These are phyloP conservation scores for Botrytis fabae DNA, from an alignment of 2,329 filamentous ascomycete genomes.

Conservation along the genomic window DNA sequence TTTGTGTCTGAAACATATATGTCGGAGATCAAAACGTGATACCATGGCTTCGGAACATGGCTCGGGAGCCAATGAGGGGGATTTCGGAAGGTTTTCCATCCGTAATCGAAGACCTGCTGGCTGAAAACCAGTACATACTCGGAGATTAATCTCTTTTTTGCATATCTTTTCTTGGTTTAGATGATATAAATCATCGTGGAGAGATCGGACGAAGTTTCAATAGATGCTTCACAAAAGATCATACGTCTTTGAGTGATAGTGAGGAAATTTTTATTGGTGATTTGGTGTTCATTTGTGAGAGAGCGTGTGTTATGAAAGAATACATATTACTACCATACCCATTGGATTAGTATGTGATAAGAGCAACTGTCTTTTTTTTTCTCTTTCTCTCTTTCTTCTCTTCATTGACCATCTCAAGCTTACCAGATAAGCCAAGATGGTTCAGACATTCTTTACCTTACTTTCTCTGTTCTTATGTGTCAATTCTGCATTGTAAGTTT, in stretches of 20 bases:
- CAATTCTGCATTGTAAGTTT: not conserved
- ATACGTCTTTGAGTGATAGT: not conserved
- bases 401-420: not conserved
- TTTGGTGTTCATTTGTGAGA: not conserved
- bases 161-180: not conserved
- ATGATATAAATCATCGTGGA: not conserved
- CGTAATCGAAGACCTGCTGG: not conserved
- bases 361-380: not conserved
- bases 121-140: not conserved
- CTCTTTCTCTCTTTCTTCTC: not conserved
- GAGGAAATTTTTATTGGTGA: not conserved
- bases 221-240: not conserved
- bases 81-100: not conserved
- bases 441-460: not conserved
- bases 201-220: not conserved
- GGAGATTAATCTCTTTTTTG: constrained; percentile 2
- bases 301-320: not conserved
- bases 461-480: not conserved
- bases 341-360: not conserved
- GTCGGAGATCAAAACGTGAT: constrained; percentile 9
- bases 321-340: not conserved
- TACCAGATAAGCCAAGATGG: constrained; percentile 6
- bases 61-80: not conserved
- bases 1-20: not conserved
- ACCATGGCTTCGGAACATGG: not conserved